Base-by-base conservation (phyloP, 345 rosid species). In the Citrus cavaleriei region DNA sequence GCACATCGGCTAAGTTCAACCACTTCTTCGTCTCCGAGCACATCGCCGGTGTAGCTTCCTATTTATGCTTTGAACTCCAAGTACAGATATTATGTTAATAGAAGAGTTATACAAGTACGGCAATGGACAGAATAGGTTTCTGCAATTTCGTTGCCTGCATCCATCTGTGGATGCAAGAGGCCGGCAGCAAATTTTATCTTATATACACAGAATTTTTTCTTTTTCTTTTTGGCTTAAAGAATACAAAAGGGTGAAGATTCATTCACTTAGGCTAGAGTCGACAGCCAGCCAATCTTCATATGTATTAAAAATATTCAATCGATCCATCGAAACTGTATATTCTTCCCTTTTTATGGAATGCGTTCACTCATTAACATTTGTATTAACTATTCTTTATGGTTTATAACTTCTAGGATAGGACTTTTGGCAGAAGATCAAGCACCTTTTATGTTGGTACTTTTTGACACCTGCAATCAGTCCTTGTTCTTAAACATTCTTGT, bases 1-100 rank as follows among this genome's bases (percentile, higher is more conserved):
- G 74, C 84, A 40, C 78, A 73, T 21, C 76, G 79, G 76, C 73
- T 75, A 77, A 83, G 67, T 54, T n/a, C 78, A 57, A 25, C 64
- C 42, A 1, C n/a, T 5, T 3, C 65, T 13, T 68, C 76, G 5
- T 78, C 78, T 64, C 59, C 55, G 1, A 38, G 72, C 75, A 18
- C 54, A 42, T 75, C 49, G 16, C 75, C 32, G 9, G 72, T 68
- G 2, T 84, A 79, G 78, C 73, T 75, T 59, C 42, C 14, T 62
- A 73, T 38, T 19, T 62, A 73, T 38, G 28, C 64, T 21, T 10
- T 21, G 25, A 25, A 67, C 42, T 28, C 51, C 64, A 25, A 46
- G 40, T 58, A 40, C 55, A 30, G 38, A 22, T 35, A 77, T 19
- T 3, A 51, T 64, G 63, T 75, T 63, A n/a, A 49, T 22, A 34